Evolutionary conservation across 2,329 filamentous ascomycete species (phyloP), one percentile per base, ranked within the genome.

Genomic region (Sporothrix mexicana): DNA sequence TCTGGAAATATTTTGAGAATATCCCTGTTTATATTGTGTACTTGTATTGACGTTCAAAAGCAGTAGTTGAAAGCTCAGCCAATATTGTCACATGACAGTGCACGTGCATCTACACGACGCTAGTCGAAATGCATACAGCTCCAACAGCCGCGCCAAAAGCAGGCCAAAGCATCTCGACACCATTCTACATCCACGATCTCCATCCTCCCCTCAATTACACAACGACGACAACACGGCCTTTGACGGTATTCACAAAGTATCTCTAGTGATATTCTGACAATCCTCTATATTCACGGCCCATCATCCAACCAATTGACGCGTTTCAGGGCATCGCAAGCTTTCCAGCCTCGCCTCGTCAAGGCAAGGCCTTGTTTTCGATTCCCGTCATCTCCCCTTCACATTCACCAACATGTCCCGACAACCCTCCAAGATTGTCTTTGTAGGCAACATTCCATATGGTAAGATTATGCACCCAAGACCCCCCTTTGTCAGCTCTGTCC

Each of bases 401-500:
- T 6, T n/a, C 20, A 25, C 61, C 59, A 53, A 12, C 7, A 94
- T 88, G 92, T 93, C 86, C 80, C 93, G 93, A 83, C 91, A 91
- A 80, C 91, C 90, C 13, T 93, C 92, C 17, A 89, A 92, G 75
- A 92, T 94, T 41, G 92, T 95, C 74, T 96, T 96, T 80, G 92
- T 95, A 73, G 93, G 93, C 76, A 95, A 95, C 79, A 94, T 94
- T 77, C 91, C 91, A n/a, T 95, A 94, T 82, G 92, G 91, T 91
- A 83, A 30, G 41, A 0, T 2, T 30, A 12, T 49, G 12, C 8
- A 6, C 9, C 13, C 20, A 9, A 8, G 9, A n/a, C 17, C 20
- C 15, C 17, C 25, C 3, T 2, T 8, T n/a, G n/a, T 41, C 6
- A 36, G 7, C 7, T 4, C 30, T 36, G 30, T 45, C 51, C 8